Base-by-base conservation (phyloP, 2,329 filamentous ascomycete species). In the Juglanconis oblonga region DNA sequence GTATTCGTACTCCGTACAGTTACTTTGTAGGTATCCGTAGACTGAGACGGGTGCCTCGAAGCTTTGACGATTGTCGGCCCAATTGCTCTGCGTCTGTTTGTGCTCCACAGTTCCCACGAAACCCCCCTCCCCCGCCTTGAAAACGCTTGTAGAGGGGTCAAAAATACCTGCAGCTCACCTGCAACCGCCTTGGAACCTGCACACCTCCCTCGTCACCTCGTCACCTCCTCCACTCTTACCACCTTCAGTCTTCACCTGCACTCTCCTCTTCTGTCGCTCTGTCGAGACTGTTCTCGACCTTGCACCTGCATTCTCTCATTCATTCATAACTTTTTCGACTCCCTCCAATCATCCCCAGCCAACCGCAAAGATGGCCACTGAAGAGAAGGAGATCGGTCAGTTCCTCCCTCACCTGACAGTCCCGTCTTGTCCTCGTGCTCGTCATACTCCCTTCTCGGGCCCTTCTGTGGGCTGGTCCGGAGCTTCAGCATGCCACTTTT, bases 371-470 rank as follows among this genome's bases (percentile, higher is more conserved):
- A 77, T 77, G 75, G 71, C 74, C 58, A 72, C 75, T 64, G 74
- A 76, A 66, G 56, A 64, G 51, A 75, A 76, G 66, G 71, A 73
- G 67, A 69, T 72, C 57, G 74, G 74, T 77, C 58, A 68, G 74
- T 73, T 61, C 35, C 24, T 52, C 40, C 47, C 52, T 48, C 40
- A 29, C 42, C 36, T 33, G 17, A 38, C 3, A 32, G 6, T 31
- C 42, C 48, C 51, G 45, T 55, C 55, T 36, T 49, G 42, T 17
- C 33, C 44, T 40, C 44, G 44, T 9, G 32, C 44, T 9, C 14
- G 5, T 10, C 33, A 10, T 49, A 38, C 52, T 55, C 44, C 55
- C 57, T 11, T 50, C 24, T 24, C 24, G 24, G 24, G 49, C 48
- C 56, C 53, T 11, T 40, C 47, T n/a, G 29, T 11, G 36, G 48